Evolutionary conservation across 352 stramenopile genomes (phyloP), one percentile per base, ranked within the genome.

Genomic region (Phytophthora colocasiae): DNA sequence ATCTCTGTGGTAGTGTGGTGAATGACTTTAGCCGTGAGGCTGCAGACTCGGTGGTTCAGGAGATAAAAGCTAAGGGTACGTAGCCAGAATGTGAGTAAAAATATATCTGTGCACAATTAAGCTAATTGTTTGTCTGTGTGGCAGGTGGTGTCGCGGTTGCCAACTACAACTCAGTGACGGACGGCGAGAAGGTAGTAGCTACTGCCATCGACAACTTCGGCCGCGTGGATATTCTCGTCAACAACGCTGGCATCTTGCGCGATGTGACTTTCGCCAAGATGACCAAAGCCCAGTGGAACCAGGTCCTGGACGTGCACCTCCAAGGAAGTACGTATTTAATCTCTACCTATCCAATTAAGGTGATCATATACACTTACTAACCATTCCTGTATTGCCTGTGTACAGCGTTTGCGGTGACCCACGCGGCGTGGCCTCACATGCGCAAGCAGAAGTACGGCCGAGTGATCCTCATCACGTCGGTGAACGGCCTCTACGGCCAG

Each of bases 211-310:
- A 82, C 34, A 72, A 55, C 32, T 96, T 85, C 38, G 84, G 83
- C 17, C 85, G 88, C 54, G 75, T 96, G 22, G 87, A 96, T 56
- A 94, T 96, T 29, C 39, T 96, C n/a, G 80, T 94, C 39, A 96
- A 96, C 80, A 99, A 99, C 76, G 97, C 97, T 11, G 96, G 92
- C 9, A 96, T 99, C 67, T 69, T 99, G 80, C 84, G 97, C 68
- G 75, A 97, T 86, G 79, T 92, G 60, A 85, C 71, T 49, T 97
- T 97, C 68, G 67, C 78, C 66, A 97, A 97, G 75, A 97, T 97
- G 91, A 89, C 73, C 40, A 89, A 96, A 63, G 76, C 87, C 17
- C 79, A 97, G 58, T 97, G 89, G 89, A 90, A 97, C 63, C 75
- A 83, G 31, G 88, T 97, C 52, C 76, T 95, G 11, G 78, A 82